Evolutionary conservation across 2,329 filamentous ascomycete species (phyloP).

Genomic region (Trichoderma atrobrunneum): DNA sequence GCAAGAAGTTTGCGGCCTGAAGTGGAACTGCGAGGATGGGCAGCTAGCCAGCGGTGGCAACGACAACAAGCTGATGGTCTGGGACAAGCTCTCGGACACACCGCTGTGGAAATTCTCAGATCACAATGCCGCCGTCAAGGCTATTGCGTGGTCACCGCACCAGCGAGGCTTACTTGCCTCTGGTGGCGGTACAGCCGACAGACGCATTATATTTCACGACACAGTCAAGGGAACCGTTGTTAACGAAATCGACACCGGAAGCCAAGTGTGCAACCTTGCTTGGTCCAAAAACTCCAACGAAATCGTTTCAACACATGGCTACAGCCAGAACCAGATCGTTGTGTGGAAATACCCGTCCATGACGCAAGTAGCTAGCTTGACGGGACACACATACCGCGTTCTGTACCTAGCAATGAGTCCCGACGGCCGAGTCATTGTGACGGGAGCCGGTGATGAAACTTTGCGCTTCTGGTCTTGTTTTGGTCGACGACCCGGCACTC

Average conservation of each 20-base stretch:
- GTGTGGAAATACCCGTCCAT: conserved; percentile 99
- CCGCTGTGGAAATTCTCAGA: conserved; percentile 93
- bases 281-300: conserved; percentile 99
- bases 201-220: conserved; percentile 97
- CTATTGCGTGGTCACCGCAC: conserved; percentile 96
- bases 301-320: conserved; percentile 94
- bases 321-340: conserved; percentile 97
- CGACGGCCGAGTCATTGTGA: conserved; percentile 89
- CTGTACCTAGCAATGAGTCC: conserved; percentile 97
- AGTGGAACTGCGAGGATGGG: conserved; percentile 95
- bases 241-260: conserved; percentile 92
- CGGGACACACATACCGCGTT: conserved; percentile 94
- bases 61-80: conserved; percentile 98
- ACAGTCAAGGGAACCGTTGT: conserved; percentile 77
- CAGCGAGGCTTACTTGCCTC: conserved; percentile 92
- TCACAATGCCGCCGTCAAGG: conserved; percentile 94
- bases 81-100: conserved; percentile 92
- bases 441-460: conserved; percentile 94
- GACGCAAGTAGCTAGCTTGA: conserved; percentile 93
- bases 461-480: conserved; percentile 97
- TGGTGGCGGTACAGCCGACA: conserved; percentile 91
- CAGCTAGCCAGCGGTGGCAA: conserved; percentile 95
- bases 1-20: conserved; percentile 93
- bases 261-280: conserved; percentile 96
- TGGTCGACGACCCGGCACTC: conserved; percentile 71